Evolutionary conservation across 805 yeast species (phyloP), one percentile per base, ranked within the genome.

Genomic region (Lachancea cidri): DNA sequence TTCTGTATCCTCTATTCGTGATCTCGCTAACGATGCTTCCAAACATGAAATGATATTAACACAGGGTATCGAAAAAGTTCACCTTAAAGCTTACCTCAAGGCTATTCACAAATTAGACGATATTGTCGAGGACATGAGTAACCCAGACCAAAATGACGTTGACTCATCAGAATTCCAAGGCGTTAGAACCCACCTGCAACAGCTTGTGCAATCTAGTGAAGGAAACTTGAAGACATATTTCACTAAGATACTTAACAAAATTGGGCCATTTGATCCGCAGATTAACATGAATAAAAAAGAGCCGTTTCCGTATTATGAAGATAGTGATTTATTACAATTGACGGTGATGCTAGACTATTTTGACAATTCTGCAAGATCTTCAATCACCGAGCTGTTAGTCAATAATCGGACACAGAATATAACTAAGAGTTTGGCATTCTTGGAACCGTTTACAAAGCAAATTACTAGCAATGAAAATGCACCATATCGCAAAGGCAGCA

Each of bases 401-500:
- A 69, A 68, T 36, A 70, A 68, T 43, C 63, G 82, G 48, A 49
- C 63, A 2, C 63, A 64, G 7, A 62, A 66, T 25, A 64, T 80
- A 19, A 45, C 58, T 2, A 72, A 67, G 20, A 65, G 68, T 33
- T 58, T 81, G 58, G 71, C 67, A 4, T 67, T 68, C 9, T 46
- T 73, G 30, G 78, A 72, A 35, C 68, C 74, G 1, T 67, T 68
- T 39, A 73, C 76, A 15, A 66, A 66, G 48, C 70, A 71, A 30
- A 54, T 57, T 20, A 61, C 62, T 35, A 55, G 49, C 45, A 58
- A 61, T 19, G 62, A 57, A 32, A 71, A 66, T 44, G 69, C 65
- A 8, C 83, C 77, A 1, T 84, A 75, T 59, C 80, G 75, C 55
- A 76, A 70, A 56, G 86, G 80, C 3, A 71, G 74, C 38, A 78